Conservation (phyloP, 345 rosid genomes). For the Populus deltoides region DNA sequence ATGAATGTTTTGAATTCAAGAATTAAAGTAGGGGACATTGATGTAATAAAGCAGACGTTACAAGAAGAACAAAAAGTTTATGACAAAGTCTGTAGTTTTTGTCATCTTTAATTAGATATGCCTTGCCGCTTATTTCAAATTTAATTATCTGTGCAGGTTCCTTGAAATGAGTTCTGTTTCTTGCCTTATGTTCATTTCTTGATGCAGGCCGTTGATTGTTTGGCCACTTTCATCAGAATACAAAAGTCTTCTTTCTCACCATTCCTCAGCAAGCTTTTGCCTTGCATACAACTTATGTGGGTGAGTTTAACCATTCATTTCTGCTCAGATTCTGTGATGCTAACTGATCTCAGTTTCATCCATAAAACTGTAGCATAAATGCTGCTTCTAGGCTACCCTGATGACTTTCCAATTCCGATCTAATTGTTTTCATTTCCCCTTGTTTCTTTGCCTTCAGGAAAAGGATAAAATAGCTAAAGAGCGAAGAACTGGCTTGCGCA, state of each 20-base stretch:
- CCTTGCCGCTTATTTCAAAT: not conserved
- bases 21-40: not conserved
- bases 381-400: not conserved
- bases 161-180: not conserved
- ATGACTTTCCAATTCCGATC: not conserved
- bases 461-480: not conserved
- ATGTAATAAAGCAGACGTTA: not conserved
- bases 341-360: not conserved
- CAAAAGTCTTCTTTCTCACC: not conserved
- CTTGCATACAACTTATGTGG: conserved; percentile 10
- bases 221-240: conserved; percentile 10
- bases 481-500: conserved; percentile 9
- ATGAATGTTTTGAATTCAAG: not conserved
- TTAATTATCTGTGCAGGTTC: not conserved
- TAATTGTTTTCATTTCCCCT: not conserved
- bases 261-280: conserved; percentile 4
- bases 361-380: not conserved
- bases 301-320: conserved; percentile 3
- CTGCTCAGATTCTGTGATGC: not conserved
- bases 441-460: not conserved
- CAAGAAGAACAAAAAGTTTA: conserved; percentile 2
- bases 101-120: not conserved
- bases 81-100: not conserved
- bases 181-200: not conserved
- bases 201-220: conserved; percentile 12